Percentiles rank a stretch among this genome's conserved stretches.
These are phyloP conservation scores for Pseudogymnoascus sp. DNA, from an alignment of 2,329 filamentous ascomycete species.

Conservation along the genomic window DNA sequence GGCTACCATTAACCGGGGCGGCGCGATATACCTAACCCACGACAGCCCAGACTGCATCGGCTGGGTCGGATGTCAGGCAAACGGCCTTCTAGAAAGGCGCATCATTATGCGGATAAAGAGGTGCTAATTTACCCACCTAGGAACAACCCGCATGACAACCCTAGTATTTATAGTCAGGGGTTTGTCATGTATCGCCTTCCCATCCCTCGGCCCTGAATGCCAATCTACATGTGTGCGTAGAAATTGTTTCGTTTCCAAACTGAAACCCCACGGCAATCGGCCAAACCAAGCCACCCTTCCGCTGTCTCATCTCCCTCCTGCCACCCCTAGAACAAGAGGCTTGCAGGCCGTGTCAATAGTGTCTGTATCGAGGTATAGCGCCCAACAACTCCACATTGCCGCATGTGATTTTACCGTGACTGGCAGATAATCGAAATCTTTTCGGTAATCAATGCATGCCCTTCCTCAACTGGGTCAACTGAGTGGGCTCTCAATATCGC, in stretches of 20 bases:
- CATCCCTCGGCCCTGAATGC: neutral
- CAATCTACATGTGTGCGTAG: neutral
- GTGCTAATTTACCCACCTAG: neutral
- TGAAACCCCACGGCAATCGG: neutral
- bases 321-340: neutral
- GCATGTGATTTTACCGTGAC: neutral
- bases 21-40: conserved; percentile 3
- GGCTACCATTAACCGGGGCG: conserved; percentile 5
- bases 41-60: conserved; percentile 6
- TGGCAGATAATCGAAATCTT: neutral
- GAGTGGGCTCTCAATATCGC: neutral
- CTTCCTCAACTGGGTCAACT: neutral
- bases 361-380: neutral
- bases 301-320: conserved; percentile 2
- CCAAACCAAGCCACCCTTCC: neutral
- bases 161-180: conserved; percentile 5
- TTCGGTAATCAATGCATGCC: neutral
- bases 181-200: neutral
- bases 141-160: neutral
- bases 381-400: neutral
- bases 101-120: conserved; percentile 1
- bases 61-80: conserved; percentile 7
- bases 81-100: conserved; percentile 2
- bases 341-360: neutral
- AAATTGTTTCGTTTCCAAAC: conserved; percentile 6